Evolutionary conservation across 228 moss, liverwort and hornwort species (phyloP), one percentile per base, ranked within the genome.

Genomic region (Sphagnum magellanicum): DNA sequence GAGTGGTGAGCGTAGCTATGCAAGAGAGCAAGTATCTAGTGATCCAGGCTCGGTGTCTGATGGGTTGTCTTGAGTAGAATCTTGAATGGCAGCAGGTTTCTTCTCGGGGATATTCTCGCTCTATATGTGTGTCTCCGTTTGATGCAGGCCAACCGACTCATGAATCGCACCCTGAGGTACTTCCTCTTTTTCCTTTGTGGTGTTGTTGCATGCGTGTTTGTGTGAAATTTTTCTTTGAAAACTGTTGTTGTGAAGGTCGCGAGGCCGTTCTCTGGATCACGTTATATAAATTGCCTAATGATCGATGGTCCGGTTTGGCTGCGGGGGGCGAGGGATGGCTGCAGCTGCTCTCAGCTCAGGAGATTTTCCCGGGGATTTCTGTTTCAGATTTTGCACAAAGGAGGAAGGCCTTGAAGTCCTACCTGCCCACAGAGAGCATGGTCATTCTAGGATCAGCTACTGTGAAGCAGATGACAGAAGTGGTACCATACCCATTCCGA

Each of bases 401-500:
- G 71, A 84, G 98, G 74, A 78, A 75, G 65, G 92, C 86, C 61
- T 92, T 98, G 60, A 79, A 79, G 71, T 84, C 81, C 16, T 69
- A 76, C 48, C 73, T 94, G 47, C 98, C 98, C 11, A 79, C 79
- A 14, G 92, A 94, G 63, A 98, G 94, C 76, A 77, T 94, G 74
- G 89, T 98, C 67, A 83, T 98, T 14, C 71, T 98, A 50, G 80
- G 79, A 49, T 87, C 98, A 78, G 98, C 92, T 13, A 58, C 83
- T 9, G 84, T 79, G 69, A 94, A 98, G 67, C 90, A 98, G 75
- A 98, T 94, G 98, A 94, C 92, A 63, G 87, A 87, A 46, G 90
- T 81, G 16, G 98, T 98, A 68, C 98, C 94, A 50, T 98, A 94
- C 72, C 92, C 94, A 8, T 98, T 85, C 79, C 92, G 98, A 65